Evolutionary conservation across 306 rosid species (phyloP).

Genomic region (barrel medic (Medicago truncatula)): MtrunA17r5.0-ANR NC_053042.1:3743501-3744000

Average conservation of each 20-base stretch:
- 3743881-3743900: no score
- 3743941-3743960: no score
- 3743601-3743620: not conserved
- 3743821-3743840: no score
- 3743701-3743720: not conserved
- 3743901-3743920: no score
- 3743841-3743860: no score
- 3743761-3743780: conserved; percentile 1
- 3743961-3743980: no score
- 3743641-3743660: not conserved
- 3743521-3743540: not conserved
- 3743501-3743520: not conserved
- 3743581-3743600: not conserved
- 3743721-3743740: not conserved
- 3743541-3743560: not conserved
- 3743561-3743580: not conserved
- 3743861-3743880: no score
- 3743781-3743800: not conserved
- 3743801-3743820: not conserved
- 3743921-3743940: no score
- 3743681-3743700: not conserved
- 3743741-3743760: not conserved
- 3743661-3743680: not conserved
- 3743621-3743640: conserved; percentile 1
- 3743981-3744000: no score